Base-by-base conservation (phyloP, 1,139 yeast genomes). In the Suhomyces maxii region DNA sequence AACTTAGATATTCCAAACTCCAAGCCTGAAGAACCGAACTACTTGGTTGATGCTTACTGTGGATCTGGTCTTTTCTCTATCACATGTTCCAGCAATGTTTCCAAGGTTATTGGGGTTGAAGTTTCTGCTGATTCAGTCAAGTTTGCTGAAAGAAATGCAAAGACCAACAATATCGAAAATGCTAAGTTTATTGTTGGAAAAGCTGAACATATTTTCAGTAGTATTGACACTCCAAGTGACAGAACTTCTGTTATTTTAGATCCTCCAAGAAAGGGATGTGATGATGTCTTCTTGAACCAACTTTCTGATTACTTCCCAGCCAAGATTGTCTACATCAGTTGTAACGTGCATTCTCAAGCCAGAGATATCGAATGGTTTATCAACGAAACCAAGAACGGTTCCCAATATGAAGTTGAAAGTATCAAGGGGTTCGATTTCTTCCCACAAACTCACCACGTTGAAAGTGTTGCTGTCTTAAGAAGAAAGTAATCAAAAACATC, bases 361-460 rank as follows among this genome's bases (percentile, higher is more conserved):
- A 75, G 98, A 58, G 99, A 93, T 64, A 68, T 93, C 41, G 95
- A 89, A 54, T 90, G 85, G 75, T 86, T 93, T 60, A 67, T 91
- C 49, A 80, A 79, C 52, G 76, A 82, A 41, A 85, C 93, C 5
- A 77, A 69, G 28, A 82, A 81, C 54, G 91, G 93, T 3, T 55
- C 61, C 6, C 59, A 76, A 34, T 93, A 89, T 69, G 71, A 69
- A 49, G 79, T 93, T 42, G 96, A 88, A 56, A 85, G 93, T 54
- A 76, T 93, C 36, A 82, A 91, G 60, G 99, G 99, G 1, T 93
- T 93, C 67, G 99, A 93, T 67, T 91, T 93, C 68, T 93, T 93
- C 75, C 99, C 99, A 3, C 98, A 91, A 65, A 93, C 99, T 0
- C 96, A 93, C 61, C 99, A 93, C 63, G 98, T 93, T 44, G 99